Evolutionary conservation across 2,329 filamentous ascomycete species (phyloP).

Genomic region (Fusarium longipes): DNA sequence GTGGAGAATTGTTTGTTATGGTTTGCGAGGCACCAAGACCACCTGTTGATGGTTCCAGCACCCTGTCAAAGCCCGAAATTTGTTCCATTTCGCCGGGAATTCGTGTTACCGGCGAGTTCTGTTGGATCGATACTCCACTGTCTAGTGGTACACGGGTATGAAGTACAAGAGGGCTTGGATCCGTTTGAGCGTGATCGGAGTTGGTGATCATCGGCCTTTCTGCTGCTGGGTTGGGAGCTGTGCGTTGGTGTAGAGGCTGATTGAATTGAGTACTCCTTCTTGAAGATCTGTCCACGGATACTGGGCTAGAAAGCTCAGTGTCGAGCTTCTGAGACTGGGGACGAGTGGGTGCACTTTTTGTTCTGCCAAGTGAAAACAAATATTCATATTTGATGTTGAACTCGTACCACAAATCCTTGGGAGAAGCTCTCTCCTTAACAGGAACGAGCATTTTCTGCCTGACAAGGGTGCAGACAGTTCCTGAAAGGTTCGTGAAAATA

Average conservation of each 20-base stretch:
- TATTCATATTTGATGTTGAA: neutral
- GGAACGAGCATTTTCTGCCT: slow-evolving; percentile 15
- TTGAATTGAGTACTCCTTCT: neutral
- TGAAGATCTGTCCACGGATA: neutral
- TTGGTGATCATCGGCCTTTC: neutral
- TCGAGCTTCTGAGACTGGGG: neutral
- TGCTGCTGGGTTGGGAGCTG: neutral
- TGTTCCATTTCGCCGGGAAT: neutral
- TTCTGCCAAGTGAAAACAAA: neutral
- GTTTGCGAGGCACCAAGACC: neutral
- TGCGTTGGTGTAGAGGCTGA: neutral
- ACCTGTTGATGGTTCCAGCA: neutral
- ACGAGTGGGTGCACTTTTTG: neutral
- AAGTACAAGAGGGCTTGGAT: neutral
- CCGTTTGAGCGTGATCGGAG: neutral
- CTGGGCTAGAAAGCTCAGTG: neutral
- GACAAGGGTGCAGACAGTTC: slow-evolving; percentile 8
- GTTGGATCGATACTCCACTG: neutral
- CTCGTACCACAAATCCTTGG: neutral
- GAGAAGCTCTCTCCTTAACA: neutral
- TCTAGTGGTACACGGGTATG: neutral
- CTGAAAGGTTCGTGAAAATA: neutral
- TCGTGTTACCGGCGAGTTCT: neutral
- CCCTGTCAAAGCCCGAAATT: neutral
- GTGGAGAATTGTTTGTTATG: too few relatives aligned